Percentiles rank a stretch among this genome's conserved stretches.
These are phyloP conservation scores for Diaporthe sp. DNA, from an alignment of 2,329 filamentous ascomycete genomes.

Conservation along the genomic window DNA sequence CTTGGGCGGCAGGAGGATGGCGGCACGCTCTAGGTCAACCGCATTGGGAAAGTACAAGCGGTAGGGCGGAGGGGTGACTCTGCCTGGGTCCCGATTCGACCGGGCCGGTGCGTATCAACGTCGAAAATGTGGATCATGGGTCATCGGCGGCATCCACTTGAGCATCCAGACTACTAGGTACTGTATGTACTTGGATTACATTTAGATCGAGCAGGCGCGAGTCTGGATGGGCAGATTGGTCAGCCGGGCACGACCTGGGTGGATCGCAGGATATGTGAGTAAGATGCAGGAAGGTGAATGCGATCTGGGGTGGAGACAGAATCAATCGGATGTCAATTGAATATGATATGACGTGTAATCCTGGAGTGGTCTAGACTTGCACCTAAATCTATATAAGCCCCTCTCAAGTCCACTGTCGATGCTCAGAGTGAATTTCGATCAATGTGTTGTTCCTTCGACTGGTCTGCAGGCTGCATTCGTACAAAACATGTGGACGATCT, in stretches of 20 bases:
- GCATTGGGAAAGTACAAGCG: constrained; percentile 38
- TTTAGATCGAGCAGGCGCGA: not conserved
- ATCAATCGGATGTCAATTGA: not conserved
- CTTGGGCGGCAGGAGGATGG: not conserved
- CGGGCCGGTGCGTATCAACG: not conserved
- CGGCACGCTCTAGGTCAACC: not conserved
- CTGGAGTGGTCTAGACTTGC: not conserved
- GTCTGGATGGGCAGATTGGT: not conserved
- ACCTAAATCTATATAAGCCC: not conserved
- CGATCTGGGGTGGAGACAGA: constrained; percentile 7
- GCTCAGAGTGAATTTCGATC: not conserved
- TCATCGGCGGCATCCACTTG: not conserved
- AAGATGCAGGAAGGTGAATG: not conserved
- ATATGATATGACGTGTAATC: not conserved
- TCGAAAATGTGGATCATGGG: not conserved
- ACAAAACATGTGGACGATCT: too few relatives aligned
- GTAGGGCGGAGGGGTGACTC: not conserved
- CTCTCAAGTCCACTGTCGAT: not conserved
- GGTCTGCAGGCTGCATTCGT: not conserved
- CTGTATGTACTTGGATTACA: not conserved
- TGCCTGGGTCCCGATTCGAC: not conserved
- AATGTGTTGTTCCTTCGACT: not conserved
- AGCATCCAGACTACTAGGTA: not conserved
- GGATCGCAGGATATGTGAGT: not conserved
- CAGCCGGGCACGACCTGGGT: not conserved